phyloP scores from a whole-genome alignment of 176 grass and related monocot species.

The Carex scoparia region DNA sequence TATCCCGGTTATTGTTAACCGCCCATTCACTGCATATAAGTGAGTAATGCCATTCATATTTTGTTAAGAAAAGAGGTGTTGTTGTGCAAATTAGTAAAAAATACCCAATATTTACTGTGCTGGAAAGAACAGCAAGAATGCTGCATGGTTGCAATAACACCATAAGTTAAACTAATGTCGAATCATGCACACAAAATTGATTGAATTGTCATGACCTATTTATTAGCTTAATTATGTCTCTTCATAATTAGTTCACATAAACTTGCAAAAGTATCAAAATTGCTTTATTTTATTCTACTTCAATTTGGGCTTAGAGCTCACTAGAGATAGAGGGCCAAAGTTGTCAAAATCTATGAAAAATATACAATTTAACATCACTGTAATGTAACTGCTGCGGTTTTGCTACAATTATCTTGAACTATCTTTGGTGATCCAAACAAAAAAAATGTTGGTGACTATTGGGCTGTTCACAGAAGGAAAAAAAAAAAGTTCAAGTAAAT shows the following conservation, averaged over 20 bases:
- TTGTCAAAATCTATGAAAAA: not conserved
- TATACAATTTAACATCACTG: not conserved
- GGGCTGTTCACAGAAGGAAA: not conserved
- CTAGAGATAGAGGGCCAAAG: not conserved
- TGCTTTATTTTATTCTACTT: not conserved
- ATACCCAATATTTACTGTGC: not conserved
- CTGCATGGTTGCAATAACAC: not conserved
- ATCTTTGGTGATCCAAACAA: not conserved
- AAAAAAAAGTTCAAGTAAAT: not conserved
- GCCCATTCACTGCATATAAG: constrained; percentile 88
- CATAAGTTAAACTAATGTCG: not conserved
- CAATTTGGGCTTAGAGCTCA: not conserved
- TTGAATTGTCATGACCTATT: not conserved
- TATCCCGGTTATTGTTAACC: constrained; percentile 85
- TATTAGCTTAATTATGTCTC: not conserved
- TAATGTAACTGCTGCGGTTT: not conserved
- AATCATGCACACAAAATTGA: not conserved
- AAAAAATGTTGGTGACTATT: not conserved
- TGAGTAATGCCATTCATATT: constrained; percentile 9
- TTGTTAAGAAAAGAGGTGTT: not conserved
- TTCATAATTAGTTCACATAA: not conserved
- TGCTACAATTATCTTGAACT: not conserved
- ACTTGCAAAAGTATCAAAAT: not conserved
- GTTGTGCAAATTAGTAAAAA: not conserved
- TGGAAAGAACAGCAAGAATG: not conserved